Base-by-base conservation (phyloP, 1,284 basidiomycete genomes). In the Ceratobasidium sp. region DNA sequence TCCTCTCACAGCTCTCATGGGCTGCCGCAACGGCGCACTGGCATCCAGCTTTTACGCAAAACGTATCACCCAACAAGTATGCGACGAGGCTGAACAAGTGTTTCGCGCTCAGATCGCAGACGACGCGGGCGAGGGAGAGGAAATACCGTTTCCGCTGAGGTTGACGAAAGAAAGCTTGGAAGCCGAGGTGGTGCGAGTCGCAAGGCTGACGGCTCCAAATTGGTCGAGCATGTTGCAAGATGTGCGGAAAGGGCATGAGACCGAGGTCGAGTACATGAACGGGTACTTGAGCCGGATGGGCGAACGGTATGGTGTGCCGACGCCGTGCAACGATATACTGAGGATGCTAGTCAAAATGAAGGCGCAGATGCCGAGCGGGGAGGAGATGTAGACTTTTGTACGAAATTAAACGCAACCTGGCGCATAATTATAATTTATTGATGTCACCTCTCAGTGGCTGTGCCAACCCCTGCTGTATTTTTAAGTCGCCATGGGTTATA, bases 261-360 rank as follows among this genome's bases (percentile, higher is more conserved):
- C 95, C 0, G 95, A 97, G 85, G 89, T 97, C 52, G 90, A 94
- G 33, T 96, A 88, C 82, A 89, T 99, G 83, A 97, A 96, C 81
- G 97, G 97, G 7, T 95, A 97, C 84, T 84, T 99, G 65, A 83
- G 91, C 33, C 85, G 86, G 12, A 85, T 97, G 6, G 97, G 94
- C 9, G 81, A 85, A 64, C 85, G 87, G 57, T 89, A 93, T 81
- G 85, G 86, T 3, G 87, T 97, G 48, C 84, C 85, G 10, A 93
- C 92, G 81, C 91, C 92, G 0, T 86, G 89, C 15, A 94, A 91
- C 80, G 85, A 89, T 28, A 76, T 76, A 64, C 52, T 76, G 42
- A 67, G 74, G 23, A 57, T 23, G 42, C 42, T 76, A 17, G 74
- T 76, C 33, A 28, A 76, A 52, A 76, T 76, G 74, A 76, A 76